Percentiles rank a stretch among this genome's conserved stretches.
Conservation (phyloP, 352 stramenopile genomes). For the Phytophthora podocarpi region DNA sequence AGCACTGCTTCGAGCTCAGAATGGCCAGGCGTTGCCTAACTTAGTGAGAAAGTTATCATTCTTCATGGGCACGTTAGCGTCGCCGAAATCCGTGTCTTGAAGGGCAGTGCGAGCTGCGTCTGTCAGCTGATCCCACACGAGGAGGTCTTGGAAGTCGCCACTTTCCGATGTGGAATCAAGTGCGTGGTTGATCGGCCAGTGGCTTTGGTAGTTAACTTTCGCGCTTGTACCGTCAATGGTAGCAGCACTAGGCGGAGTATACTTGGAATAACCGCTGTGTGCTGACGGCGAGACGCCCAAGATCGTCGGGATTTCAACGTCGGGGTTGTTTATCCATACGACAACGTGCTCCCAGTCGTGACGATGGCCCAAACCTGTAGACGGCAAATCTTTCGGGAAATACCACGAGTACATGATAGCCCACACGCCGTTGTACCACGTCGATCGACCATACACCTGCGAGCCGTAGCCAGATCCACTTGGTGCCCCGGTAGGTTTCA, state of each 20-base stretch:
- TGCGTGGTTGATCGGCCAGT: slow-evolving; percentile 6
- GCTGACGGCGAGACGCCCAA: slow-evolving; percentile 13
- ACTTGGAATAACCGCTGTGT: slow-evolving; percentile 12
- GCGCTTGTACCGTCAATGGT: neutral
- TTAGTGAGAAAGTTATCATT: slow-evolving; percentile 23
- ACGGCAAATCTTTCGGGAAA: slow-evolving; percentile 15
- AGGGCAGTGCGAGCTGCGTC: slow-evolving; percentile 19
- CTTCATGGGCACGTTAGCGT: slow-evolving; percentile 30
- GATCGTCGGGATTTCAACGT: slow-evolving; percentile 8
- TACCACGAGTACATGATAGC: slow-evolving; percentile 31
- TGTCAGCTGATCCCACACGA: slow-evolving; percentile 6
- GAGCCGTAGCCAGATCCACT: slow-evolving; percentile 13
- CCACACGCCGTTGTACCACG: neutral
- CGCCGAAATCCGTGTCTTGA: slow-evolving; percentile 26
- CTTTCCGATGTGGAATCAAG: slow-evolving; percentile 10
- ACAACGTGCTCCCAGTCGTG: slow-evolving; percentile 28
- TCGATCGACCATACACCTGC: slow-evolving; percentile 22
- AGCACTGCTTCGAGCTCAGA: no score
- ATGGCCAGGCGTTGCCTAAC: slow-evolving; percentile 16
- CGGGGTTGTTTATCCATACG: slow-evolving; percentile 25
- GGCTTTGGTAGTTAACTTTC: neutral
- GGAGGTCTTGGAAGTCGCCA: no score
- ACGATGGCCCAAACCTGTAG: slow-evolving; percentile 6
- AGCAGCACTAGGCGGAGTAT: neutral
- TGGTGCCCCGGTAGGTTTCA: neutral